Conservation (phyloP, 2,329 filamentous ascomycete species). For the Nothopassalora personata region DNA sequence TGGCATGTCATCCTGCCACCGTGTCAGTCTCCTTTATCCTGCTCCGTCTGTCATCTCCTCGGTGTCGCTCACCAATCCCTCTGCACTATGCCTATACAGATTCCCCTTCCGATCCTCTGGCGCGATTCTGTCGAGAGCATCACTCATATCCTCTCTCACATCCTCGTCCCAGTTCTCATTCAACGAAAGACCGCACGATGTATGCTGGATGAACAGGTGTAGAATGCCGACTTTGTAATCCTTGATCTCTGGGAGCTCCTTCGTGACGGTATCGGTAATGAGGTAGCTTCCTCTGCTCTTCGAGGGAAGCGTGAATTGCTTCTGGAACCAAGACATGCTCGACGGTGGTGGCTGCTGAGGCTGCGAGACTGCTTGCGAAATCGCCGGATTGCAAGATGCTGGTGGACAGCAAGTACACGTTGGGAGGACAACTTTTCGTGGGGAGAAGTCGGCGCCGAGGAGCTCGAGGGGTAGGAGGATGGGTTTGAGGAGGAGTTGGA, state of each 20-base stretch:
- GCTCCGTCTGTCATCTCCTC: not conserved
- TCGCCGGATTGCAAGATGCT: constrained; percentile 22
- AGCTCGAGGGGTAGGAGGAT: constrained; percentile 30
- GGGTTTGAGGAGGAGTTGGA: constrained; percentile 37
- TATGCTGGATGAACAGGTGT: constrained; percentile 93
- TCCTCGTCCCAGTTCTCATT: constrained; percentile 89
- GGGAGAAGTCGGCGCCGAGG: constrained; percentile 29
- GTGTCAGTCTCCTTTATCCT: constrained; percentile 6
- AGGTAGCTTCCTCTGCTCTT: constrained; percentile 81
- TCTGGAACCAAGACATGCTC: constrained; percentile 69
- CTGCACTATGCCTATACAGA: constrained; percentile 80
- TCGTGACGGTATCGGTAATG: constrained; percentile 69
- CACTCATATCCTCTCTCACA: constrained; percentile 80
- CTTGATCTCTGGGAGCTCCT: constrained; percentile 70
- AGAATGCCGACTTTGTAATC: constrained; percentile 80
- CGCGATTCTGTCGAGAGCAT: constrained; percentile 84
- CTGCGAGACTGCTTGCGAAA: constrained; percentile 14
- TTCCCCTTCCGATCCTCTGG: constrained; percentile 63
- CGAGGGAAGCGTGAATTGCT: constrained; percentile 72
- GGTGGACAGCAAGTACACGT: constrained; percentile 33
- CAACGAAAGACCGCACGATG: constrained; percentile 78
- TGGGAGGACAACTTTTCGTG: constrained; percentile 25
- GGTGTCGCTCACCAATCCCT: constrained; percentile 49
- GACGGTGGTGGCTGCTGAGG: constrained; percentile 13
- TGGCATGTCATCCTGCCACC: constrained; percentile 77